Evolutionary conservation across 108 stramenopile genomes (phyloP), one percentile per base, ranked within the genome.

Genomic region (Mayamaea pseudoterrestris): DNA sequence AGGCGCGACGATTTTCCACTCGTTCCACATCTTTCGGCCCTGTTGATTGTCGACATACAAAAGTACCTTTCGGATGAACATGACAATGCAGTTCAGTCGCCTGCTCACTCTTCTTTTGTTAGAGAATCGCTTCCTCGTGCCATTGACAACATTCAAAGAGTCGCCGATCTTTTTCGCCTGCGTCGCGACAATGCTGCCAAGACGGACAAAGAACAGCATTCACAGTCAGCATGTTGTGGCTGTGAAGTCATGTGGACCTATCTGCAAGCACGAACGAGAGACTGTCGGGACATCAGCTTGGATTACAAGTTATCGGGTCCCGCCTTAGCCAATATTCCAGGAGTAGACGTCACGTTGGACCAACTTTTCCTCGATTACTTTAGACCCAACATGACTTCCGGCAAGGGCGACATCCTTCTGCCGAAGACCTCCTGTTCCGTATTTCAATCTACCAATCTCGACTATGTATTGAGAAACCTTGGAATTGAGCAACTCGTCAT

Each of bases 221-320:
- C n/a, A n/a, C n/a, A n/a, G n/a, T n/a, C n/a, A n/a, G n/a, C n/a
- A n/a, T n/a, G n/a, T n/a, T n/a, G n/a, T n/a, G 76, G 73, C n/a
- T 66, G 64, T 32, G 83, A 84, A 61, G 63, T 85, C n/a, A 61
- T 85, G 14, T 78, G 78, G 58, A 77, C 68, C 12, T 70, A 71
- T 37, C 72, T 85, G 3, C 69, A 78, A 54, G 57, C 78, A 0
- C 47, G 63, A 30, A 80, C 76, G 1, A 58, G 60, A 24, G 67
- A 85, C 41, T 67, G 76, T 21, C 53, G 83, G 16, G 78, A 85
- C 61, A 50, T 78, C 18, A 67, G 68, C 1, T 27, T 76, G 4
- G 79, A 80, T 41, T 85, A 80, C 57, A 85, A 85, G 55, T 35
- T 84, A 14, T 80, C 78, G 3, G 82, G 82, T 4, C 64, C 61